These are phyloP conservation scores for Epichloe glyceriae DNA, from an alignment of 2,329 filamentous ascomycete genomes.

Conservation along the genomic window DNA sequence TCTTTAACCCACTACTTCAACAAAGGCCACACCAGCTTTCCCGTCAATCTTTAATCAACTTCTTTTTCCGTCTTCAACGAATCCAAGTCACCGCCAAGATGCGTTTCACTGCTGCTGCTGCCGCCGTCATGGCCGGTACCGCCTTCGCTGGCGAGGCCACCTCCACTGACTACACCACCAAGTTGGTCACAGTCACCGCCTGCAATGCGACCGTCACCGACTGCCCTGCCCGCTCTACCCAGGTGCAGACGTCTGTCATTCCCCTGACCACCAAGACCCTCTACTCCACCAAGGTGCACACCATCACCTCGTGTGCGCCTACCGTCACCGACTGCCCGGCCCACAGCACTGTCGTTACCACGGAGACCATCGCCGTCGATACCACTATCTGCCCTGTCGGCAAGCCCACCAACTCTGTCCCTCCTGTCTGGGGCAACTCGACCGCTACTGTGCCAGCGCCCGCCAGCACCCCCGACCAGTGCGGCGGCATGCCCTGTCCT, in stretches of 20 bases:
- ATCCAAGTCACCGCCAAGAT: conserved; percentile 37
- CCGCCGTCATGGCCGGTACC: conserved; percentile 26
- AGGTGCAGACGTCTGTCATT: conserved; percentile 24
- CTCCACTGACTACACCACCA: conserved; percentile 42
- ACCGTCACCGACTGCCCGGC: conserved; percentile 50
- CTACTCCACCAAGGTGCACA: conserved; percentile 45
- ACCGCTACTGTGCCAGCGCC: conserved; percentile 5
- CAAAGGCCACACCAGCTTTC: conserved; percentile 17
- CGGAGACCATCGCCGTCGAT: conserved; percentile 24
- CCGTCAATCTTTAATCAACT: conserved; percentile 20
- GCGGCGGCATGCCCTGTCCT: conserved; percentile 1
- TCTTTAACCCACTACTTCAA: conserved; percentile 28
- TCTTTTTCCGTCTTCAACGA: conserved; percentile 18
- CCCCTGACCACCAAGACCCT: conserved; percentile 38
- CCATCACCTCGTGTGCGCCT: conserved; percentile 47
- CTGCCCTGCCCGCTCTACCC: conserved; percentile 38
- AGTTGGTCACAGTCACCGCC: conserved; percentile 47
- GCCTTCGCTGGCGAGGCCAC: conserved; percentile 14
- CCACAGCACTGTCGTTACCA: conserved; percentile 22
- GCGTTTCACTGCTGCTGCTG: conserved; percentile 41
- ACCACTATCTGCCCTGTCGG: conserved; percentile 28
- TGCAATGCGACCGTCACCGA: conserved; percentile 47
- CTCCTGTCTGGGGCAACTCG: conserved; percentile 9
- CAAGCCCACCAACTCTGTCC: conserved; percentile 7
- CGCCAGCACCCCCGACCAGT: neutral